These are phyloP conservation scores for Eucalyptus cloeziana DNA, from an alignment of 345 rosid genomes.

Conservation along the genomic window DNA sequence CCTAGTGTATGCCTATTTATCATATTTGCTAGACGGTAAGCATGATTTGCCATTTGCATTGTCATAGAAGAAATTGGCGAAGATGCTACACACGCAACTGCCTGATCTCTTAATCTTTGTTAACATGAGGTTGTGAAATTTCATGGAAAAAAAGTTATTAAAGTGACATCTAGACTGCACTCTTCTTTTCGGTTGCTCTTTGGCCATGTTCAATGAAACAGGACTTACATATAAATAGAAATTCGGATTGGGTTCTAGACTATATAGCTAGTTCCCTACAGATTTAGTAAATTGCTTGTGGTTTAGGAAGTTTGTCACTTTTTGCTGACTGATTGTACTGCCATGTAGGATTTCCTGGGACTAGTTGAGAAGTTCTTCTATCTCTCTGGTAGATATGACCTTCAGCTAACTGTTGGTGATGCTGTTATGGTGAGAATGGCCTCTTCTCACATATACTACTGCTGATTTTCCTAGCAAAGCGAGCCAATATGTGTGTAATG, in stretches of 20 bases:
- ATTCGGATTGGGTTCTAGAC: neutral
- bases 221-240: neutral
- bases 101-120: neutral
- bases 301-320: neutral
- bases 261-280: neutral
- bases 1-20: neutral
- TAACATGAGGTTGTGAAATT: neutral
- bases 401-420: slow-evolving; percentile 89
- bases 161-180: neutral
- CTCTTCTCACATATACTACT: neutral
- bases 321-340: neutral
- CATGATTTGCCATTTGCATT: neutral
- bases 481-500: neutral
- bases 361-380: slow-evolving; percentile 91
- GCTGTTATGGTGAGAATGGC: slow-evolving; percentile 63
- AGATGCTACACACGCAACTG: neutral
- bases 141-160: neutral
- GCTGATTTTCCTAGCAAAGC: neutral
- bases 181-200: neutral
- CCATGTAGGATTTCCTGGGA: slow-evolving; percentile 79
- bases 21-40: neutral
- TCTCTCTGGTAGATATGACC: slow-evolving; percentile 79
- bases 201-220: neutral
- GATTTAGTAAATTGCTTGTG: neutral
- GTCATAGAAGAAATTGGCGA: neutral